These are phyloP conservation scores for Suillus alpinus DNA, from an alignment of 768 basidiomycete species.

Conservation along the genomic window DNA sequence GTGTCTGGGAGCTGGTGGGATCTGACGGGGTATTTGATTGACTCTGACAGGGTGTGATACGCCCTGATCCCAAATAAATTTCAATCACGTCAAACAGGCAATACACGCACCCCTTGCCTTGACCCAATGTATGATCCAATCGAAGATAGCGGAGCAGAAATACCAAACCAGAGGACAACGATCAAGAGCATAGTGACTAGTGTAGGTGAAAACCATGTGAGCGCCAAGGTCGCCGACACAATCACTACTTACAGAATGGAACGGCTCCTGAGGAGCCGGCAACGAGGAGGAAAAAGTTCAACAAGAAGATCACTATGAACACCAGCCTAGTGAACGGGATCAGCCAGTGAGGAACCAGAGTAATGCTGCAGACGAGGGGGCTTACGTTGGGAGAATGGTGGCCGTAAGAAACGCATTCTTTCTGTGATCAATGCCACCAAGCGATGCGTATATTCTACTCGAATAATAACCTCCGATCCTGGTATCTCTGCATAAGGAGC, in stretches of 20 bases:
- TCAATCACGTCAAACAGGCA: not conserved
- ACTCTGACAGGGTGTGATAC: slow-evolving; percentile 84
- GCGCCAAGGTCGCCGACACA: not conserved
- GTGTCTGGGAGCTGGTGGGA: slow-evolving; percentile 85
- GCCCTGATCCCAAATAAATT: slow-evolving; percentile 39
- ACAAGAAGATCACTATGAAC: slow-evolving; percentile 82
- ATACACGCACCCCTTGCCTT: slow-evolving; percentile 71
- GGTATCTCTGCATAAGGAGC: slow-evolving; percentile 10
- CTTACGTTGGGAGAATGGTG: slow-evolving; percentile 82
- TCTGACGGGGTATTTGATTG: slow-evolving; percentile 94
- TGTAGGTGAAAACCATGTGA: slow-evolving; percentile 4
- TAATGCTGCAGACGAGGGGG: slow-evolving; percentile 5
- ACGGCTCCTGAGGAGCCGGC: slow-evolving; percentile 93
- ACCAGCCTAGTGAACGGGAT: slow-evolving; percentile 52
- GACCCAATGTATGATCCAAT: slow-evolving; percentile 85
- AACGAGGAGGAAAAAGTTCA: slow-evolving; percentile 84
- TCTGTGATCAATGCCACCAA: slow-evolving; percentile 75
- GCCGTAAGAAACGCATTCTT: slow-evolving; percentile 88
- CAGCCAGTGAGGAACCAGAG: slow-evolving; percentile 6
- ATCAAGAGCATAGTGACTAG: slow-evolving; percentile 83
- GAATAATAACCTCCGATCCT: slow-evolving; percentile 91
- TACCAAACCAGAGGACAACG: slow-evolving; percentile 87
- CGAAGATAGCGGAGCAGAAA: slow-evolving; percentile 85
- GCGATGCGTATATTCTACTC: slow-evolving; percentile 72
- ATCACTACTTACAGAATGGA: slow-evolving; percentile 70